Evolutionary conservation across 768 basidiomycete genomes (phyloP).

Genomic region (Hortiboletus campestris): DNA sequence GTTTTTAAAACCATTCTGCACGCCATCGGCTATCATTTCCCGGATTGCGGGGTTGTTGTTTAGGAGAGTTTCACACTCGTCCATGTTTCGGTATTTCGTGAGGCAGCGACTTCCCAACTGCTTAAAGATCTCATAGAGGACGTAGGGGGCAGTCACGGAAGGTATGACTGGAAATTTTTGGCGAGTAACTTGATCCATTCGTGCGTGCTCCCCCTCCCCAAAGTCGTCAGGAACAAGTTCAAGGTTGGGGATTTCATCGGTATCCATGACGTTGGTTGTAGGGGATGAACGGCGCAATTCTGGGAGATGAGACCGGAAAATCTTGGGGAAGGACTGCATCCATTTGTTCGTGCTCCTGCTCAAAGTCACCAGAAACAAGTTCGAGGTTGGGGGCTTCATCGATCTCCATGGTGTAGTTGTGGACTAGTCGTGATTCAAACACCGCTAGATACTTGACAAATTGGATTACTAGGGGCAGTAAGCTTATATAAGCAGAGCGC

Average conservation of each 20-base stretch:
- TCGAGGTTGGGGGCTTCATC: background rate
- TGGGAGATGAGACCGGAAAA: background rate
- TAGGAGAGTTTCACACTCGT: no score
- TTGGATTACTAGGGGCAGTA: no score
- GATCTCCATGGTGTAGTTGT: no score
- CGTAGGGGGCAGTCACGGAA: background rate
- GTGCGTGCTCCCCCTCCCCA: background rate
- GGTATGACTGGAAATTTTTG: rapidly evolving
- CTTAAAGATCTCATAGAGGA: background rate
- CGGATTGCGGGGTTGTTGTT: no score
- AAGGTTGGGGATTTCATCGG: background rate
- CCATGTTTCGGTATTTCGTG: no score
- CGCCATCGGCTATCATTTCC: no score
- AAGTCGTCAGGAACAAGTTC: background rate
- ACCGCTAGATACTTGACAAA: no score
- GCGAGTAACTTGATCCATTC: background rate
- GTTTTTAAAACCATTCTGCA: no score
- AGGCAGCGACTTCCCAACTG: no score
- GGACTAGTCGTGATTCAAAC: no score
- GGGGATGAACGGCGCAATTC: background rate
- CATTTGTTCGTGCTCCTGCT: background rate
- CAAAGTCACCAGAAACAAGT: background rate
- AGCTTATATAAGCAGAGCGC: no score
- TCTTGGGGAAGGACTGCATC: background rate
- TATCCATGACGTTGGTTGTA: no score